phyloP scores from a whole-genome alignment of 306 rosid genomes.

The Senna tora region DNA sequence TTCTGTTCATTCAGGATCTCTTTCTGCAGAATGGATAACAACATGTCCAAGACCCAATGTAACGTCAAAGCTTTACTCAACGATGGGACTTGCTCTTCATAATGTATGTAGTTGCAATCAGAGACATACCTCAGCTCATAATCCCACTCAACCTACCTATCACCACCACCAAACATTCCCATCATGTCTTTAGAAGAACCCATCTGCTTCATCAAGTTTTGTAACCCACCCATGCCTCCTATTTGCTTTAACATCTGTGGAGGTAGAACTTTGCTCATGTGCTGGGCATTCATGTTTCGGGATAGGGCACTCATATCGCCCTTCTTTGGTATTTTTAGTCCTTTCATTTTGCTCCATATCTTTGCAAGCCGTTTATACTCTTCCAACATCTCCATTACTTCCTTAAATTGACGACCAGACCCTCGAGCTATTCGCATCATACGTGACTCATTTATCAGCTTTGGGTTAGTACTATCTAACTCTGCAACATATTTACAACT shows the following conservation, averaged over 20 bases:
- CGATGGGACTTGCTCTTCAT: neutral
- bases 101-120: neutral
- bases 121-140: neutral
- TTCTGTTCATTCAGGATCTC: neutral
- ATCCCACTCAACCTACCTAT: neutral
- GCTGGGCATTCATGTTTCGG: constrained; percentile 77
- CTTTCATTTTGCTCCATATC: constrained; percentile 71
- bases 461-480: constrained; percentile 70
- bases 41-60: neutral
- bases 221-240: constrained; percentile 78
- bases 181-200: constrained; percentile 56
- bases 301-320: constrained; percentile 64
- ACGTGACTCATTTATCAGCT: constrained; percentile 67
- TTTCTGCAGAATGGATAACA: constrained; percentile 15
- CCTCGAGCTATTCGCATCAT: constrained; percentile 77
- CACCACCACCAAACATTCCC: constrained; percentile 30
- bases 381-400: constrained; percentile 73
- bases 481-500: constrained; percentile 45
- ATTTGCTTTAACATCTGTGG: constrained; percentile 79
- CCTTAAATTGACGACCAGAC: constrained; percentile 62
- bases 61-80: constrained; percentile 19
- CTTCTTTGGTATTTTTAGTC: constrained; percentile 71
- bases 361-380: constrained; percentile 80
- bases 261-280: constrained; percentile 77
- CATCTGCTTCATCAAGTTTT: constrained; percentile 78